Base-by-base conservation (phyloP, 108 stramenopile genomes). In the Asterionellopsis glacialis region DNA sequence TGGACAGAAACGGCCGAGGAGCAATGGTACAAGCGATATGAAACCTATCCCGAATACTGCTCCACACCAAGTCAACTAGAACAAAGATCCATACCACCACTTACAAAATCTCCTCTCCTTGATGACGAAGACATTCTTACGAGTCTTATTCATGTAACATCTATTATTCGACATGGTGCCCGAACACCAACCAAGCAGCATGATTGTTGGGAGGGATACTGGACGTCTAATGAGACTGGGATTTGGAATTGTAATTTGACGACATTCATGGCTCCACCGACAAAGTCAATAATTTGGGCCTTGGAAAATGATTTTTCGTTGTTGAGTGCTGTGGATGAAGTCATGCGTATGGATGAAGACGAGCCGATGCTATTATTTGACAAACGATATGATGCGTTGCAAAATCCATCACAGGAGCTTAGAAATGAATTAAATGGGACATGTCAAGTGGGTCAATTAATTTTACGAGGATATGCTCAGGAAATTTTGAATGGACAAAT, bases 391-490 rank as follows among this genome's bases (percentile, higher is more conserved):
- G 83, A 86, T 67, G 85, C 84, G 4, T 44, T 86, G 23, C 24
- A 63, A 18, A 56, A 64, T 25, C 56, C 51, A 22, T 43, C 67
- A 45, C 1, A n/a, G n/a, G n/a, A n/a, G n/a, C n/a, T n/a, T n/a
- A n/a, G 44, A 54, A 76, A 78, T 33, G 71, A 56, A 42, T 61
- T 87, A 58, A 83, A 85, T 66, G 90, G 94, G 26, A 95, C 90
- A 11, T 95, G 94, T 73, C 84, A 88, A 72, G 44, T 75, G 66
- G 94, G 94, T 16, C 94, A 95, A 65, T 61, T 95, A 24, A 38
- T 95, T 1, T 40, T 70, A n/a, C 70, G 72, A 48, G 94, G 94
- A 9, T 89, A 90, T 63, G 77, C 79, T 23, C 90, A 91, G 58
- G 82, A 95, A 73, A 45, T 89, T 14, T 9, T 18, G 11, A 91